A percentile compares a stretch with the other conserved stretches of the same genome.
phyloP scores from a whole-genome alignment of 2,329 filamentous ascomycete genomes.

The Didymella segeticola region DNA sequence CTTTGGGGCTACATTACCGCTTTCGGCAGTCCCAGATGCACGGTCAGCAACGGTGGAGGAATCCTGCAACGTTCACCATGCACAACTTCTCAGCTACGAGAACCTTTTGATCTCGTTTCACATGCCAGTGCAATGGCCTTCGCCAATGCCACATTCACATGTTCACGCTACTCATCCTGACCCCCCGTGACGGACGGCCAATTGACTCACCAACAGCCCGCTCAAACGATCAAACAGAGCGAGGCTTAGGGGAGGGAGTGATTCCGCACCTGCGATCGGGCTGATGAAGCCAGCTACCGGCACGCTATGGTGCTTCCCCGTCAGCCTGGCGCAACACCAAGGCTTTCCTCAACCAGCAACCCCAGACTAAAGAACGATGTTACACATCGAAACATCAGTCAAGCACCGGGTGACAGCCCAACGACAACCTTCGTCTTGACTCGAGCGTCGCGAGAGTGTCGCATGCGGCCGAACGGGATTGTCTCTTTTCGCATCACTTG shows the following conservation, averaged over 20 bases:
- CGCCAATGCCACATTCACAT: neutral
- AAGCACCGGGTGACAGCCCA: slow-evolving; percentile 11
- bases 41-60: slow-evolving; percentile 1
- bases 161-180: neutral
- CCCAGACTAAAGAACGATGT: slow-evolving; percentile 8
- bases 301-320: slow-evolving; percentile 12
- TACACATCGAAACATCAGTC: slow-evolving; percentile 14
- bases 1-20: neutral
- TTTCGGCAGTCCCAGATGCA: slow-evolving; percentile 1
- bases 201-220: neutral
- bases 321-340: slow-evolving; percentile 6
- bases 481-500: slow-evolving; percentile 4
- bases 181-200: neutral
- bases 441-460: neutral
- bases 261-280: neutral
- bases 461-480: slow-evolving; percentile 1
- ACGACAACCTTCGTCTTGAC: neutral
- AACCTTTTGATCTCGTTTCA: neutral
- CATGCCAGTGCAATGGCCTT: neutral
- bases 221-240: neutral
- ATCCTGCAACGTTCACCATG: neutral
- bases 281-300: slow-evolving; percentile 4
- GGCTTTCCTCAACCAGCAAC: slow-evolving; percentile 5
- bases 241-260: neutral
- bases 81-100: neutral